phyloP scores from a whole-genome alignment of 805 yeast genomes.

The Sporopachydermia lactativora region DNA sequence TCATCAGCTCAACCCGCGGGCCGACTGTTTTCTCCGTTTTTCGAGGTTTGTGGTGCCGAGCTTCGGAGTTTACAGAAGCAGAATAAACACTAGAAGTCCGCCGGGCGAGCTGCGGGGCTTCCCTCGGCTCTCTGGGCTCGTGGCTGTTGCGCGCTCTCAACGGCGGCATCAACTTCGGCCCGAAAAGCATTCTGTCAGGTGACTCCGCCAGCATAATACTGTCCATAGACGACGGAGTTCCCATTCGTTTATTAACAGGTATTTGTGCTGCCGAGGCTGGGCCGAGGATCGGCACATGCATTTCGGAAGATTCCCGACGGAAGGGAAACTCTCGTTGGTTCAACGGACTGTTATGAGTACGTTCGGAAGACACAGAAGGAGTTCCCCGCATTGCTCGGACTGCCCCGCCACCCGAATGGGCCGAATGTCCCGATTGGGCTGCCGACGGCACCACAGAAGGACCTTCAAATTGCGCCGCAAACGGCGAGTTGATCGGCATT shows the following conservation, averaged over 20 bases:
- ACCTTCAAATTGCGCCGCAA: conserved; percentile 13
- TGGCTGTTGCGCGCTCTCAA: background rate
- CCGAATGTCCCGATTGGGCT: background rate
- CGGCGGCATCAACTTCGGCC: background rate
- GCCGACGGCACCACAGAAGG: too few relatives aligned
- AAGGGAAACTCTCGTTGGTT: conserved; percentile 1
- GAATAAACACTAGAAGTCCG: background rate
- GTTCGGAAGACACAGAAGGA: background rate
- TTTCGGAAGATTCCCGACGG: background rate
- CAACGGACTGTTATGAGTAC: background rate
- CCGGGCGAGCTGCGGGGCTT: background rate
- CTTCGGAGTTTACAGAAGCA: conserved; percentile 8
- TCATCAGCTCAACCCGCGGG: conserved; percentile 33
- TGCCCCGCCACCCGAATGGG: conserved; percentile 2
- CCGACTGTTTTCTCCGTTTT: conserved; percentile 13
- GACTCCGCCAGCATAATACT: background rate
- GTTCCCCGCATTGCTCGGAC: conserved; percentile 1
- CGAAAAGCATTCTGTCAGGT: background rate
- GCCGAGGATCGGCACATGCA: background rate
- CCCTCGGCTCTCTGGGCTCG: conserved; percentile 3
- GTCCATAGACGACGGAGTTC: background rate
- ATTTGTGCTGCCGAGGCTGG: background rate
- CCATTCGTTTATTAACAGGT: background rate
- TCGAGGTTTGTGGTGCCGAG: conserved; percentile 14
- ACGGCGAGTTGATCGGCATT: conserved; percentile 35